Percentiles rank a stretch among this genome's conserved stretches.
These are phyloP conservation scores for Colletotrichum sp. DNA, from an alignment of 2,329 filamentous ascomycete species.

Conservation along the genomic window DNA sequence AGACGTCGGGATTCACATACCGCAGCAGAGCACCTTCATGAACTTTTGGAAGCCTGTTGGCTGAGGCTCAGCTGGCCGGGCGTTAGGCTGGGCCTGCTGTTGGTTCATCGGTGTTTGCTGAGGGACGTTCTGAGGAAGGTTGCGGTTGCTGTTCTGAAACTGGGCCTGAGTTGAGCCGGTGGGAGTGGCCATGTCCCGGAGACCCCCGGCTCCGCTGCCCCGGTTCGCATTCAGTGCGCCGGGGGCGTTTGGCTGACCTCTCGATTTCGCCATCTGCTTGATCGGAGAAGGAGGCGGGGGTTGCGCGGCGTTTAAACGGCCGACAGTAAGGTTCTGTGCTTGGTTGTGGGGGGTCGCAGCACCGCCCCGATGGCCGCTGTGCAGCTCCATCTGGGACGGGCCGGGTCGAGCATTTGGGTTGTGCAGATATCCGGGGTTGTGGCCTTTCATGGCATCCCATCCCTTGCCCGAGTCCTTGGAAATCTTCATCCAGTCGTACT, in stretches of 20 bases:
- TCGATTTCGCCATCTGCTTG: constrained; percentile 79
- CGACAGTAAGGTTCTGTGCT: constrained; percentile 72
- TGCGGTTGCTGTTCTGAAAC: constrained; percentile 94
- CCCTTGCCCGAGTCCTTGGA: constrained; percentile 84
- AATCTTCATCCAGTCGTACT: constrained; percentile 99
- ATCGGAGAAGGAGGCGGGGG: constrained; percentile 86
- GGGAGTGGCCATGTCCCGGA: constrained; percentile 80
- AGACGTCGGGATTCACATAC: constrained; percentile 37
- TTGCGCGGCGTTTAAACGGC: constrained; percentile 94
- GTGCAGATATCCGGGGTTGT: constrained; percentile 71
- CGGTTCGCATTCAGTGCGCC: constrained; percentile 77
- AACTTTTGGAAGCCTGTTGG: constrained; percentile 88
- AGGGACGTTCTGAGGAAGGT: constrained; percentile 72
- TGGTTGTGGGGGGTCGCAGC: constrained; percentile 69
- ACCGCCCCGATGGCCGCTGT: constrained; percentile 72
- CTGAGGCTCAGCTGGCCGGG: constrained; percentile 70
- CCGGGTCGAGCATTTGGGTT: constrained; percentile 80
- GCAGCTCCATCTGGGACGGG: constrained; percentile 83
- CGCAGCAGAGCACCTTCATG: constrained; percentile 92
- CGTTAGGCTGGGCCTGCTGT: constrained; percentile 56
- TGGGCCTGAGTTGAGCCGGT: constrained; percentile 93
- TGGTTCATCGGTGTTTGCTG: constrained; percentile 64
- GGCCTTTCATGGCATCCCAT: constrained; percentile 77
- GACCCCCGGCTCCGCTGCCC: constrained; percentile 74
- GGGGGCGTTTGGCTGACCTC: constrained; percentile 77